These are phyloP conservation scores for Toxicodendron radicans DNA, from an alignment of 345 rosid genomes.

Conservation along the genomic window DNA sequence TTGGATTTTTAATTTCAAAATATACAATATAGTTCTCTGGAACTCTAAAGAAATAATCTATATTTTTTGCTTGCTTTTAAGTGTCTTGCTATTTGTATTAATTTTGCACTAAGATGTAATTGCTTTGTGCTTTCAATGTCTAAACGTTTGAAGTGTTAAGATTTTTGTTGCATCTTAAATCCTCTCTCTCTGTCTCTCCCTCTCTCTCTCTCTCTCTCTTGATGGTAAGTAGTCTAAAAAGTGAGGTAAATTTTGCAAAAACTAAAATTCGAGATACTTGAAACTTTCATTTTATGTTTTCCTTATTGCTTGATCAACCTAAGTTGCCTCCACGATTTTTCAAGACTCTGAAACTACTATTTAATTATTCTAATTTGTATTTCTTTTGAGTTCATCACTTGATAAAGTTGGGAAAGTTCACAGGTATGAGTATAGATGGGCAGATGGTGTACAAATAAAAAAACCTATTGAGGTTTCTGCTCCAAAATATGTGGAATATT, in stretches of 20 bases:
- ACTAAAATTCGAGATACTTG: not conserved
- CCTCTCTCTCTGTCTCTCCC: not conserved
- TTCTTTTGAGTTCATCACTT: constrained; percentile 16
- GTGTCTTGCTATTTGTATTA: not conserved
- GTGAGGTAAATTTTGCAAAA: not conserved
- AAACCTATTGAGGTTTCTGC: constrained; percentile 99
- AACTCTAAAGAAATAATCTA: not conserved
- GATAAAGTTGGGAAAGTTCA: constrained; percentile 16
- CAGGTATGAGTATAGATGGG: constrained; percentile 99
- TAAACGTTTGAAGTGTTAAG: not conserved
- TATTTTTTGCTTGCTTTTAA: not conserved
- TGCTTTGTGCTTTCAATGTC: not conserved
- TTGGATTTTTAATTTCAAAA: not conserved
- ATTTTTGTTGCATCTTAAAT: not conserved
- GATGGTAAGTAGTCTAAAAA: not conserved
- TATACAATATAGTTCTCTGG: not conserved
- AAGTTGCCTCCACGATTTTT: constrained; percentile 5
- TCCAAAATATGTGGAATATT: constrained; percentile 96
- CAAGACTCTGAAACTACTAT: not conserved
- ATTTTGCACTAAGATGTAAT: not conserved
- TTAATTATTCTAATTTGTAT: not conserved
- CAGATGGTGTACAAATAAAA: constrained; percentile 98
- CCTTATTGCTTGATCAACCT: constrained; percentile 14
- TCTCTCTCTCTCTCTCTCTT: not conserved
- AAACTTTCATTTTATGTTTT: constrained; percentile 5